Evolutionary conservation across 176 grass and related monocot species (phyloP).

Genomic region (Chrysopogon serrulatus): DNA sequence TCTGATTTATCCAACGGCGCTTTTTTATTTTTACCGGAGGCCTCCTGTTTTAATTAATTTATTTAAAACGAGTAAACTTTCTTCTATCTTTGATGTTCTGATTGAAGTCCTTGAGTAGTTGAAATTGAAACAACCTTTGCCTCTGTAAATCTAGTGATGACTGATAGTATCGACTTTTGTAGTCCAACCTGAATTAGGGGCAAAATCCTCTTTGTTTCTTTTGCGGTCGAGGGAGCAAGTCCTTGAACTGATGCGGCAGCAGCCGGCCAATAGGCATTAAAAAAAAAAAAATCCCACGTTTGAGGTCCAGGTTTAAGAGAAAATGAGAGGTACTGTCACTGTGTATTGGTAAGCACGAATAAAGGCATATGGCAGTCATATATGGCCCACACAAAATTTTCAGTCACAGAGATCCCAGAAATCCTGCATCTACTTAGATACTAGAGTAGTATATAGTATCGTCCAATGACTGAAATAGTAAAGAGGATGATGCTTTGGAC

Average conservation of each 20-base stretch:
- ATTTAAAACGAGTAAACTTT: too few species aligned
- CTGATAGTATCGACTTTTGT: too few species aligned
- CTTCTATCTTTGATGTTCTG: too few species aligned
- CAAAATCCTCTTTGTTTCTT: background rate
- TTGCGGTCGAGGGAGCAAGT: background rate
- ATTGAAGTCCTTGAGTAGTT: too few species aligned
- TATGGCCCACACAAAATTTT: background rate
- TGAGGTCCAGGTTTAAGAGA: background rate
- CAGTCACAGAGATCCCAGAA: slow-evolving; percentile 26
- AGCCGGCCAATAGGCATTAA: background rate
- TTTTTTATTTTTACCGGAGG: too few species aligned
- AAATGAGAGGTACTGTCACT: background rate
- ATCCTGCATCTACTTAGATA: slow-evolving; percentile 19
- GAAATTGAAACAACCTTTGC: too few species aligned
- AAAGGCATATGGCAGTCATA: background rate
- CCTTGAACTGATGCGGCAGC: background rate
- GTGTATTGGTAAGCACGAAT: background rate
- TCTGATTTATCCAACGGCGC: background rate
- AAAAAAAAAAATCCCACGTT: background rate
- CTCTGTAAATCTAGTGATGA: too few species aligned
- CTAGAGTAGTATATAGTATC: background rate
- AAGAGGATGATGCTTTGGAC: slow-evolving; percentile 26
- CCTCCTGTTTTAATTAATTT: too few species aligned
- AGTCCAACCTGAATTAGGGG: too few species aligned
- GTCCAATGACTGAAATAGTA: background rate